Evolutionary conservation across 2,329 filamentous ascomycete species (phyloP).

Genomic region (Trichoderma cornu-damae): DNA sequence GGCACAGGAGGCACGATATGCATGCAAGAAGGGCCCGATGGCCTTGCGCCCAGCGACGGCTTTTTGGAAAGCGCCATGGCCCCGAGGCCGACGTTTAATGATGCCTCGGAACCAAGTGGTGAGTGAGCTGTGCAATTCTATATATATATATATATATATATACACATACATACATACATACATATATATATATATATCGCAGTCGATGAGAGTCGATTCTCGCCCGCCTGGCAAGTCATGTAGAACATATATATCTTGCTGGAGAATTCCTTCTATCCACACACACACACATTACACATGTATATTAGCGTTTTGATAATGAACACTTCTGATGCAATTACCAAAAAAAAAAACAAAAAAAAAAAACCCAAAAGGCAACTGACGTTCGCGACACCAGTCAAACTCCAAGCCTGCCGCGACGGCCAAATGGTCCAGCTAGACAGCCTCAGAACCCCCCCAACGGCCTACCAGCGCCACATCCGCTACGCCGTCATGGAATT

Average conservation of each 20-base stretch:
- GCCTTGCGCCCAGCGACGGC: slow-evolving; percentile 71
- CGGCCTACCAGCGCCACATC: slow-evolving; percentile 73
- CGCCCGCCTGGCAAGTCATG: not conserved
- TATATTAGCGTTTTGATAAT: not conserved
- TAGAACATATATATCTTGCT: not conserved
- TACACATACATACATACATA: too few species aligned
- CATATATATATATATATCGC: not conserved
- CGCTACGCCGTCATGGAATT: slow-evolving; percentile 84
- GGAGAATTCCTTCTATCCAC: too few species aligned
- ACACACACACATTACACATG: slow-evolving; percentile 15
- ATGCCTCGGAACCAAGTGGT: slow-evolving; percentile 40
- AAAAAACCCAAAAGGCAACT: not conserved
- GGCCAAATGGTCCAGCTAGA: slow-evolving; percentile 51
- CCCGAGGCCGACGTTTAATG: slow-evolving; percentile 79
- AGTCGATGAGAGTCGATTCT: not conserved
- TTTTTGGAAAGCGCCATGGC: slow-evolving; percentile 81
- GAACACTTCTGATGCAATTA: too few species aligned
- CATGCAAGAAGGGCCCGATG: slow-evolving; percentile 77
- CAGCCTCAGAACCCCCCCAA: slow-evolving; percentile 73
- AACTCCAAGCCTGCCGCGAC: slow-evolving; percentile 47
- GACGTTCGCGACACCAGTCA: slow-evolving; percentile 31
- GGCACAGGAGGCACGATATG: slow-evolving; percentile 90
- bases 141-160: too few species aligned
- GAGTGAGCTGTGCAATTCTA: slow-evolving; percentile 19
- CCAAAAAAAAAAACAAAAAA: too few species aligned